phyloP scores from a whole-genome alignment of 768 basidiomycete species.

The Panaeolus papilionaceus region DNA sequence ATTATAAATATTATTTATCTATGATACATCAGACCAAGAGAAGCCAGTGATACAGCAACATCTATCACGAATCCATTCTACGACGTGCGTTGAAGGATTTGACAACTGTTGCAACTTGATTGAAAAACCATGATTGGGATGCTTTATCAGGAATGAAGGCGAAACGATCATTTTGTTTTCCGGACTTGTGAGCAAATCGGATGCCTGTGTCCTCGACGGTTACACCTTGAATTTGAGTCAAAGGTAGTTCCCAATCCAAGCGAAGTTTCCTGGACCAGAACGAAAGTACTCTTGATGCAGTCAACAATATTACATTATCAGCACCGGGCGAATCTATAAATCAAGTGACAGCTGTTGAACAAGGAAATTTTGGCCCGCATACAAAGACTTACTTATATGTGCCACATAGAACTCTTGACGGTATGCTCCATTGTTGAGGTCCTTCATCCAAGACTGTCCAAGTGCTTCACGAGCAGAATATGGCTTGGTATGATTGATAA shows the following conservation, averaged over 20 bases:
- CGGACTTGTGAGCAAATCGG: constrained; percentile 81
- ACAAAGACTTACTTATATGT: constrained; percentile 73
- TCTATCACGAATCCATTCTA: constrained; percentile 58
- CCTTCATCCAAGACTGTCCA: constrained; percentile 97
- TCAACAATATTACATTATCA: constrained; percentile 83
- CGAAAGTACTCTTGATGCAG: constrained; percentile 76
- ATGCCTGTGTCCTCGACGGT: constrained; percentile 92
- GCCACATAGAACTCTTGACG: constrained; percentile 88
- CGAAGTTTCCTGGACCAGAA: constrained; percentile 87
- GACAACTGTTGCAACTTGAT: constrained; percentile 75
- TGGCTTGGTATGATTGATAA: constrained; percentile 54
- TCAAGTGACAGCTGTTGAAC: constrained; percentile 11
- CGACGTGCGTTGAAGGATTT: constrained; percentile 76
- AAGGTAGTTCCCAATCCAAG: constrained; percentile 91
- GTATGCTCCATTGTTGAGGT: constrained; percentile 88
- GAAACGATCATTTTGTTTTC: constrained; percentile 78
- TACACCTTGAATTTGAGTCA: constrained; percentile 86
- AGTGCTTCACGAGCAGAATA: constrained; percentile 90
- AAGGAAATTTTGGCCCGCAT: background rate
- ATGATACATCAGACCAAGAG: constrained; percentile 18
- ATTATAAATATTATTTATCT: constrained; percentile 17
- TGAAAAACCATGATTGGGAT: constrained; percentile 83
- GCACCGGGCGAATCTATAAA: constrained; percentile 72
- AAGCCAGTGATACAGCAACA: constrained; percentile 10
- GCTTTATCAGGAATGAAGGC: constrained; percentile 77